Base-by-base conservation (phyloP, 768 basidiomycete genomes). In the Mycena latifolia region DNA sequence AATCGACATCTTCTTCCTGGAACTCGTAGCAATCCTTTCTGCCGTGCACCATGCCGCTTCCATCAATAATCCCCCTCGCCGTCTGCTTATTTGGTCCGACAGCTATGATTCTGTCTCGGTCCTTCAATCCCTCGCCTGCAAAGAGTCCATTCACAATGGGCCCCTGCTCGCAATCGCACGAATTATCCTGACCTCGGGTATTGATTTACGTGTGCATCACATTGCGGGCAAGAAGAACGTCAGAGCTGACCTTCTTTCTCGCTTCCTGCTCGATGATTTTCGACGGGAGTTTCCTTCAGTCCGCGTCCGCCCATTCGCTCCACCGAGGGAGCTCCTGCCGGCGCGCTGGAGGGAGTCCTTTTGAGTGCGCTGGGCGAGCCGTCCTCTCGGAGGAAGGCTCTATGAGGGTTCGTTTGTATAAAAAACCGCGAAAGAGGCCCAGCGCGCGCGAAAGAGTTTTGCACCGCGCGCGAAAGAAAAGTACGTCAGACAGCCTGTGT, bases 51-150 rank as follows among this genome's bases (percentile, higher is more conserved):
- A 72, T 37, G 55, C 59, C 22, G 66, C 71, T 2, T 27, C 61
- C 6, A 55, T 65, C 5, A 8, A 46, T 1, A 43, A 57, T 15
- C 74, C 72, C 5, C 75, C 73, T 24, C 24, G 57, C 0, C 62
- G 54, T 52, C 4, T 74, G 2, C 66, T 73, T 12, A 33, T 73
- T 3, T 73, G 41, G 35, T 55, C 67, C 0, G 74, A 75, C 59
- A 71, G 69, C 29, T 58, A 71, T 20, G 63, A 74, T 56, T 71
- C 73, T 8, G 70, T 71, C 17, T 35, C 37, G 12, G 66, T 72
- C 10, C 63, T 74, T 22, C 61, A 68, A 25, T 53, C 54, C 12
- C 57, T 73, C 18, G 22, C 35, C 15, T 47, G 54, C 29, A 28
- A 60, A 58, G 48, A 65, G 35, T 55, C 67, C 0, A 52, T 65